A percentile compares a stretch with the other conserved stretches of the same genome.
phyloP scores from a whole-genome alignment of 108 stramenopile species.

The Fragilaria radians region DNA sequence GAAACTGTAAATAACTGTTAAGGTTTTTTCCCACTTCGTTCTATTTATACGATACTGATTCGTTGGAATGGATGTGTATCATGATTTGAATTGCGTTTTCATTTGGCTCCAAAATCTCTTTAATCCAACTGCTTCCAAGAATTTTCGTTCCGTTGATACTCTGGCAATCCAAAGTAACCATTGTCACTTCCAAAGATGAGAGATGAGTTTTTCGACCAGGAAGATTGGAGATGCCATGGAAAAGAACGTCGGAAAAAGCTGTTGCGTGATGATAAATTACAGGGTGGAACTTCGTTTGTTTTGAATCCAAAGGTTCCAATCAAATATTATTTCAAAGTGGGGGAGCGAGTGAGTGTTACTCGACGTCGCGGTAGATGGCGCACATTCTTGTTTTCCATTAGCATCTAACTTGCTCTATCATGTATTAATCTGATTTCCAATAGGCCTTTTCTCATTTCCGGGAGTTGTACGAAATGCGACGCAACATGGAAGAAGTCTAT shows the following conservation, averaged over 20 bases:
- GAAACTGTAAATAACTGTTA: too few species aligned
- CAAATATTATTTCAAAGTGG: constrained; percentile 34
- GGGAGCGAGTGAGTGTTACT: constrained; percentile 32
- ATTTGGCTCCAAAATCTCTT: too few species aligned
- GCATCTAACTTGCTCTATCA: not conserved
- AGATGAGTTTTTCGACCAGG: too few species aligned
- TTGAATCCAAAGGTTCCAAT: constrained; percentile 28
- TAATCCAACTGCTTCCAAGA: too few species aligned
- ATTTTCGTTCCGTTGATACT: too few species aligned
- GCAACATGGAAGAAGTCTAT: constrained; percentile 34
- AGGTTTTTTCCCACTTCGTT: too few species aligned
- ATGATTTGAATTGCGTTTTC: too few species aligned
- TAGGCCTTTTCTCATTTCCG: constrained; percentile 38
- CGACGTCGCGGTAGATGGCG: not conserved
- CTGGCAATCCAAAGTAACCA: too few species aligned
- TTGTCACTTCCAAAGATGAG: too few species aligned
- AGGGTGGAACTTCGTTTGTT: constrained; percentile 36
- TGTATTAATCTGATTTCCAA: not conserved
- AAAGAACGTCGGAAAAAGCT: constrained; percentile 20
- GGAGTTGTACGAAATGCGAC: constrained; percentile 15
- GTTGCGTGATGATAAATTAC: constrained; percentile 27
- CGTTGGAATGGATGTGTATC: too few species aligned
- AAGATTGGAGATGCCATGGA: constrained; percentile 40
- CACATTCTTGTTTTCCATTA: not conserved
- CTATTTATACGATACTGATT: too few species aligned